Percentiles rank a stretch among this genome's conserved stretches.
These are phyloP conservation scores for Termitomyces sp. DNA, from an alignment of 768 basidiomycete species.

Conservation along the genomic window DNA sequence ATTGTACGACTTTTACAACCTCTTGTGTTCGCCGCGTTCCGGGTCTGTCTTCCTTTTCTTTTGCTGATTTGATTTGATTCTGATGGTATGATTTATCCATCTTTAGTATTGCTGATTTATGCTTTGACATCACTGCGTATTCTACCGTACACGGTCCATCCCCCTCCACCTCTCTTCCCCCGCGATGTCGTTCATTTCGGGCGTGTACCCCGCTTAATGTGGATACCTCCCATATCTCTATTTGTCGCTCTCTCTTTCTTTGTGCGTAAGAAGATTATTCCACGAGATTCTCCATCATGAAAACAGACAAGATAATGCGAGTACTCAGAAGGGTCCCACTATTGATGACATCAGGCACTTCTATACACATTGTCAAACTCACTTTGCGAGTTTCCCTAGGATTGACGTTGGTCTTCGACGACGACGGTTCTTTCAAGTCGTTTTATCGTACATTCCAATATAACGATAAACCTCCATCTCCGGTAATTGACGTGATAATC, in stretches of 20 bases:
- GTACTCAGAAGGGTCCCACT: constrained; percentile 35
- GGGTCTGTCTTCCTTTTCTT: constrained; percentile 31
- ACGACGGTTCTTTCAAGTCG: constrained; percentile 29
- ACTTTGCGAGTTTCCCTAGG: constrained; percentile 29
- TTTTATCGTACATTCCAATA: constrained; percentile 34
- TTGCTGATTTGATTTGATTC: constrained; percentile 6
- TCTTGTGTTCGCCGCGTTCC: constrained; percentile 46
- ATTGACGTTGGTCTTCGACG: constrained; percentile 25
- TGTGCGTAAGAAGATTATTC: constrained; percentile 32
- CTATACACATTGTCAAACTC: constrained; percentile 37
- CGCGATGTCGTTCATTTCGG: constrained; percentile 43
- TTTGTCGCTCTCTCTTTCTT: constrained; percentile 50
- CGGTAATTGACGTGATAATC: constrained; percentile 45
- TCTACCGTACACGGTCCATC: constrained; percentile 21
- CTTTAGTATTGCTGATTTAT: constrained; percentile 32
- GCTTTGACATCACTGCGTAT: constrained; percentile 18
- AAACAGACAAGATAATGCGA: constrained; percentile 23
- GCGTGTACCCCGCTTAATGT: constrained; percentile 21
- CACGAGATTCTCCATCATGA: constrained; percentile 35
- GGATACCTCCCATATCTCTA: constrained; percentile 39
- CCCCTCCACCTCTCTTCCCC: constrained; percentile 24
- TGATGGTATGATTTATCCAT: constrained; percentile 32
- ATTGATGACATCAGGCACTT: constrained; percentile 44
- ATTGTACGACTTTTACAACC: constrained; percentile 36
- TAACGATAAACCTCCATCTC: constrained; percentile 16